Evolutionary conservation across 345 rosid species (phyloP), one percentile per base, ranked within the genome.

Genomic region (Heritiera fomes): DNA sequence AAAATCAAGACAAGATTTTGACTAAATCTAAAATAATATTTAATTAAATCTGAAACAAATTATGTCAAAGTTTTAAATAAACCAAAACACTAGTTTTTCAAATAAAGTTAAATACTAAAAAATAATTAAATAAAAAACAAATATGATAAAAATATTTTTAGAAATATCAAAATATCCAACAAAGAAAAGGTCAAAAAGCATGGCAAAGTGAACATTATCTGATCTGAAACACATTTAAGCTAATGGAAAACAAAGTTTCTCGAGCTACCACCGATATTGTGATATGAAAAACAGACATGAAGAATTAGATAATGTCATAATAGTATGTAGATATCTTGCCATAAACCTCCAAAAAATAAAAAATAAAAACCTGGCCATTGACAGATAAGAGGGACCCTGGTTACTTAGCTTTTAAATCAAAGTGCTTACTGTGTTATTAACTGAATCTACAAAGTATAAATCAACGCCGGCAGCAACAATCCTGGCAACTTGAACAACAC

Each of bases 401-500:
- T 66, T 18, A 8, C 12, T 41, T 43, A 12, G 50, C 71, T 28
- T 66, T 1, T 18, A 17, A 7, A 38, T 40, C 49, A 38, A 66
- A 65, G 17, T 66, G 28, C 30, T 41, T 72, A 53, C 17, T 72
- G 76, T 30, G 28, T 23, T 71, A 50, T 72, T 32, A 52, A 72
- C 63, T 30, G 47, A 72, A 52, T 30, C 62, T 53, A 56, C 76
- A 72, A 45, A 41, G 14, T 56, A 58, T 38, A 43, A 34, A 56
- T n/a, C 49, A 56, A 41, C 1, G 60, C 23, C 13, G 4, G 61
- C 52, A 56, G 15, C 65, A 56, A 58, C 32, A 74, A 38, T 66
- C 50, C 20, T 7, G 66, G 0, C 30, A 41, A 18, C 30, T 43
- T 67, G 14, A 67, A 66, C 13, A 40, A 67, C 50, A 41, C 50